phyloP scores from a whole-genome alignment of 2,329 filamentous ascomycete genomes.

The Monilinia fructicola region DNA sequence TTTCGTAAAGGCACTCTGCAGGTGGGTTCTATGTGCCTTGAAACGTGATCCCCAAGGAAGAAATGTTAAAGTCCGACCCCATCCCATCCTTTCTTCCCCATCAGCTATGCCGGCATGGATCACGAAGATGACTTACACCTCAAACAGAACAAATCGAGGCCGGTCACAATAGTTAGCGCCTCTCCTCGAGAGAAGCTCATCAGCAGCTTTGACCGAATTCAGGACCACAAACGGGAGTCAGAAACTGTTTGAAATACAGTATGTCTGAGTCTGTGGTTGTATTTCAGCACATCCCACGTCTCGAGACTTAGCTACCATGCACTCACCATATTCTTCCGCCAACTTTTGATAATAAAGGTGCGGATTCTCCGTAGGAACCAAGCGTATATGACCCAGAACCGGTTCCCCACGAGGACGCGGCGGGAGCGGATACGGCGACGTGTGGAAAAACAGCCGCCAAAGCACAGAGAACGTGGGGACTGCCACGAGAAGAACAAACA shows the following conservation, averaged over 20 bases:
- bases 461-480: not conserved
- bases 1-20: slow-evolving; percentile 48
- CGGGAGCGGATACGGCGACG: slow-evolving; percentile 29
- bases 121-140: slow-evolving; percentile 26
- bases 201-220: slow-evolving; percentile 46
- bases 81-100: slow-evolving; percentile 39
- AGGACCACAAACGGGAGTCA: slow-evolving; percentile 45
- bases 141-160: slow-evolving; percentile 45
- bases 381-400: slow-evolving; percentile 33
- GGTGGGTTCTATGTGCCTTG: slow-evolving; percentile 46
- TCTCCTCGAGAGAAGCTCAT: slow-evolving; percentile 48
- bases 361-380: slow-evolving; percentile 31
- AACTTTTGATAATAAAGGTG: slow-evolving; percentile 34
- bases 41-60: slow-evolving; percentile 46
- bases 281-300: not conserved
- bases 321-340: slow-evolving; percentile 33
- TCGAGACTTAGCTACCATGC: not conserved
- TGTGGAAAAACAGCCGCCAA: slow-evolving; percentile 7
- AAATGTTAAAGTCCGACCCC: slow-evolving; percentile 49
- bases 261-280: slow-evolving; percentile 28
- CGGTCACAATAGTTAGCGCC: slow-evolving; percentile 48
- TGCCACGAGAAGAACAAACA: not conserved
- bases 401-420: slow-evolving; percentile 35
- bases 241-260: slow-evolving; percentile 31
- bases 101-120: not conserved